phyloP scores from a whole-genome alignment of 331 rosid species.

The Telfairia occidentalis region DNA sequence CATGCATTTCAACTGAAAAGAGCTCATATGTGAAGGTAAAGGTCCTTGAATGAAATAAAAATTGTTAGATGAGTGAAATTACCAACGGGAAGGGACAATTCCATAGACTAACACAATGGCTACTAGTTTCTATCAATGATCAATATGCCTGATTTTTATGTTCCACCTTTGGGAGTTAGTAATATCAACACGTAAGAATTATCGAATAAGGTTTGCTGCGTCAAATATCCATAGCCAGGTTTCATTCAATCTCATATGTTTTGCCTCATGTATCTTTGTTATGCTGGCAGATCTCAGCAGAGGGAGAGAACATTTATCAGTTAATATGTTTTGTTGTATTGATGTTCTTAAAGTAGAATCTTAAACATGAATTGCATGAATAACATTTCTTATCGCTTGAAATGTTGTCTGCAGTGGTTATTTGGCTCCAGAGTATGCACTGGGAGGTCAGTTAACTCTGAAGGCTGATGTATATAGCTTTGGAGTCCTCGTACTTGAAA shows the following conservation, averaged over 20 bases:
- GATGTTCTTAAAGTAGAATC: neutral
- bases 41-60: neutral
- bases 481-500: conserved; percentile 84
- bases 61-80: neutral
- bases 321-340: neutral
- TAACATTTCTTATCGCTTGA: neutral
- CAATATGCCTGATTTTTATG: neutral
- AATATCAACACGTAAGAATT: neutral
- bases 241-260: neutral
- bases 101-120: neutral
- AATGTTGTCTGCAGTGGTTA: conserved; percentile 56
- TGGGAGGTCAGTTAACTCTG: conserved; percentile 83
- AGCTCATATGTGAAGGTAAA: neutral
- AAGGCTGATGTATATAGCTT: conserved; percentile 90
- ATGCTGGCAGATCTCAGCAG: neutral
- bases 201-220: neutral
- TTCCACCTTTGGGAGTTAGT: neutral
- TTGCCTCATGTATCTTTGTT: neutral
- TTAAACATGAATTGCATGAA: neutral
- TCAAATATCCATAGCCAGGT: neutral
- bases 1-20: neutral
- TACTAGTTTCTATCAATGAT: neutral
- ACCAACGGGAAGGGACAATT: neutral
- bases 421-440: conserved; percentile 92
- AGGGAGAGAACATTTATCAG: neutral